phyloP scores from a whole-genome alignment of 768 basidiomycete genomes.

The Lenzites betulinus region DNA sequence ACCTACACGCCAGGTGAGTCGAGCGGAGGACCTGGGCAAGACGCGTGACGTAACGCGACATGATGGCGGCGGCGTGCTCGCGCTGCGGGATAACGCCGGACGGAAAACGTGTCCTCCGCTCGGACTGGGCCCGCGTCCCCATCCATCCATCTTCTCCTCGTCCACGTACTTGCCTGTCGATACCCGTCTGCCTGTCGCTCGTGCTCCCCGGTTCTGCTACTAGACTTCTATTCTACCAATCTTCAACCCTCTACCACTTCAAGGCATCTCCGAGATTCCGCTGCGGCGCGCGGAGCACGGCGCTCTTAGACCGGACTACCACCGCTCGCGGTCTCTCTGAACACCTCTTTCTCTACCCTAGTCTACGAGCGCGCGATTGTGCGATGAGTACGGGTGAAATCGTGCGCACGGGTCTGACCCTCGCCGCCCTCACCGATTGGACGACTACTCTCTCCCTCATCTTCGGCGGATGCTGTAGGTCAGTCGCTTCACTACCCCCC shows the following conservation, averaged over 20 bases:
- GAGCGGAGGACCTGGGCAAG: no score
- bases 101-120: not conserved
- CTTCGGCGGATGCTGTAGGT: slow-evolving; percentile 92
- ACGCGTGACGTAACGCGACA: slow-evolving; percentile 20
- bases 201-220: no score
- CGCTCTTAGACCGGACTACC: no score
- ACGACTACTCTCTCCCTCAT: slow-evolving; percentile 66
- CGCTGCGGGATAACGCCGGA: not conserved
- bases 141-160: not conserved
- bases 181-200: no score
- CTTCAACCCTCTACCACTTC: no score
- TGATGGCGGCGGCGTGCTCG: not conserved
- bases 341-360: not conserved
- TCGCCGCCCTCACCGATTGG: slow-evolving; percentile 47
- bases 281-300: no score
- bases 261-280: no score
- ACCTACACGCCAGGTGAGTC: no score
- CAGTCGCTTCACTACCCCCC: no score
- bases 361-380: no score
- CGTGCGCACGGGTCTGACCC: slow-evolving; percentile 17
- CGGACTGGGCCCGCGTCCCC: not conserved
- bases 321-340: not conserved
- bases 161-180: not conserved
- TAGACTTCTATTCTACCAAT: no score
- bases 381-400: slow-evolving; percentile 9